Evolutionary conservation across 1,284 basidiomycete genomes (phyloP).

Genomic region (Cryptococcus floricola): DNA sequence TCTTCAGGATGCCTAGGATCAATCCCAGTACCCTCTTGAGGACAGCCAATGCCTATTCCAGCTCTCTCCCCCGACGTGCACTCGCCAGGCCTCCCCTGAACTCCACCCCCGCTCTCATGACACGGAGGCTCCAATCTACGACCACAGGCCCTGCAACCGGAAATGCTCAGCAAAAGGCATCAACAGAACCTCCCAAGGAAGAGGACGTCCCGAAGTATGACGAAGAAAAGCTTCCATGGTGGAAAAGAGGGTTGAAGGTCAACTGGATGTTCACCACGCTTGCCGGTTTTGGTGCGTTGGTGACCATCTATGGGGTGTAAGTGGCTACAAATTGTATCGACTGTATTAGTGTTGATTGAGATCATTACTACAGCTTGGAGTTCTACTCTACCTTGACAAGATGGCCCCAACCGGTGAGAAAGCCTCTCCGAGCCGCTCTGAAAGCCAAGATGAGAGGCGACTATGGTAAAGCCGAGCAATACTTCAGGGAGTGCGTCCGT

Average conservation of each 20-base stretch:
- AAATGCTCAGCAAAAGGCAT: neutral
- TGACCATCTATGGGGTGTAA: conserved; percentile 48
- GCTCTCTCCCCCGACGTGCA: neutral
- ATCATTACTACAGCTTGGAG: conserved; percentile 31
- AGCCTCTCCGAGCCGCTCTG: conserved; percentile 41
- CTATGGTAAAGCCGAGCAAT: conserved; percentile 35
- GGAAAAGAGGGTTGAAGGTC: conserved; percentile 12
- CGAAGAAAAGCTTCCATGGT: neutral
- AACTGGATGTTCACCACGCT: conserved; percentile 39
- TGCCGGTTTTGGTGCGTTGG: conserved; percentile 39
- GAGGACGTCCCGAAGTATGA: neutral
- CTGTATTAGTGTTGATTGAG: neutral
- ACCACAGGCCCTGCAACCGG: neutral
- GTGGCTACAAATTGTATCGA: conserved; percentile 4
- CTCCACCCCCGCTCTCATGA: neutral
- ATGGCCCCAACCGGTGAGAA: conserved; percentile 46
- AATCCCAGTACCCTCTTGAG: conserved; percentile 1
- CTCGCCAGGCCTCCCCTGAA: neutral
- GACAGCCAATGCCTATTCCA: neutral
- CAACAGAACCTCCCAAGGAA: neutral
- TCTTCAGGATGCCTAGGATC: conserved; percentile 5
- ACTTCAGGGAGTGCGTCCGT: conserved; percentile 38
- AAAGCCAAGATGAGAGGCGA: conserved; percentile 42
- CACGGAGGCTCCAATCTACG: conserved; percentile 6
- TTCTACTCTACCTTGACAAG: conserved; percentile 45